Evolutionary conservation across 2,329 filamentous ascomycete genomes (phyloP).

Genomic region (Boeremia exigua): DNA sequence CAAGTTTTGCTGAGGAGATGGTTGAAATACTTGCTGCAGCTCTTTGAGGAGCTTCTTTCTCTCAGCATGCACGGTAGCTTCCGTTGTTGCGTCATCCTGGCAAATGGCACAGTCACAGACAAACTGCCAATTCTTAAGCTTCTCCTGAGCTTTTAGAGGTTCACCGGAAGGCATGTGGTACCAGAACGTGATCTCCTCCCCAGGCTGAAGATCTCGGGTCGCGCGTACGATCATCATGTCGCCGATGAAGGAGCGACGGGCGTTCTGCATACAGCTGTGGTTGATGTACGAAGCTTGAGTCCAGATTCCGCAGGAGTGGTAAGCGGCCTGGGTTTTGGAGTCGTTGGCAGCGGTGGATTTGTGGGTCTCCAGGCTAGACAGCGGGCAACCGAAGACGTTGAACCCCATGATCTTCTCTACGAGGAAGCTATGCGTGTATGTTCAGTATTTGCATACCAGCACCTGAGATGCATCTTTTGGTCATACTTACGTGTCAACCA

Average conservation of each 20-base stretch:
- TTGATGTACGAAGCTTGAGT: constrained; percentile 48
- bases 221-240: constrained; percentile 51
- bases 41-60: not conserved
- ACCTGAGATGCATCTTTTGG: not conserved
- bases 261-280: constrained; percentile 51
- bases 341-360: constrained; percentile 10
- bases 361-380: constrained; percentile 21
- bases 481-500: constrained; percentile 52
- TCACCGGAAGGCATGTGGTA: constrained; percentile 7
- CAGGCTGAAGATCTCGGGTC: constrained; percentile 33
- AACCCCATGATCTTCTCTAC: constrained; percentile 51
- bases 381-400: constrained; percentile 54
- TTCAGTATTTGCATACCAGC: not conserved
- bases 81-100: not conserved
- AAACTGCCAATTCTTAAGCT: not conserved
- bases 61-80: not conserved
- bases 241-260: constrained; percentile 48
- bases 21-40: not conserved
- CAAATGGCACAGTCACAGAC: not conserved
- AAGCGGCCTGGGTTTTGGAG: not conserved
- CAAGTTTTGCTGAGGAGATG: not conserved
- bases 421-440: constrained; percentile 53
- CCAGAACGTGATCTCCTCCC: constrained; percentile 25
- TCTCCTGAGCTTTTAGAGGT: not conserved
- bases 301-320: constrained; percentile 48